These are phyloP conservation scores for Lepraria neglecta DNA, from an alignment of 495 filamentous ascomycete species.

Conservation along the genomic window DNA sequence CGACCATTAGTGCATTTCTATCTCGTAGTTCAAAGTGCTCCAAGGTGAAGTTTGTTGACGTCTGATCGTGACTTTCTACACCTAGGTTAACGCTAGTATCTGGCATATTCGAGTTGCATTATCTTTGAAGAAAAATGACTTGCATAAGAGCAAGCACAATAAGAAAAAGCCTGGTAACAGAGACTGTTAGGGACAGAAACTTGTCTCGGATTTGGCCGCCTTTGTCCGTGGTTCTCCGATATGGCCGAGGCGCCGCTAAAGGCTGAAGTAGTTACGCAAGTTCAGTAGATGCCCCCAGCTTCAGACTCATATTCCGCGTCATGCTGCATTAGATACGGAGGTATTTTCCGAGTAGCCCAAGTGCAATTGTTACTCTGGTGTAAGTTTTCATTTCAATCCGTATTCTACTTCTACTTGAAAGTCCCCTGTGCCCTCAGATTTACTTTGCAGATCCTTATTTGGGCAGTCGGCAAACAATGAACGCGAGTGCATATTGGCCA, in stretches of 20 bases:
- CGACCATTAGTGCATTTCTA: not conserved
- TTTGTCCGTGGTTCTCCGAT: not conserved
- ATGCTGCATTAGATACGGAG: conserved; percentile 7
- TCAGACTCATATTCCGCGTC: not conserved
- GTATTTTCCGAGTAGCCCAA: not conserved
- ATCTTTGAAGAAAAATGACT: conserved; percentile 8
- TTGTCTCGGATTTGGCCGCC: not conserved
- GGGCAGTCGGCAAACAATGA: conserved; percentile 8
- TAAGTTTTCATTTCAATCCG: not conserved
- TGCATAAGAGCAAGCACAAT: conserved; percentile 6
- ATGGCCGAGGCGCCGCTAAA: not conserved
- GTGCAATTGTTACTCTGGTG: not conserved
- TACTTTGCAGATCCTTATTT: not conserved
- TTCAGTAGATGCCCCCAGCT: conserved; percentile 2
- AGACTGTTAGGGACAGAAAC: not conserved
- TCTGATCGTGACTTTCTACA: not conserved
- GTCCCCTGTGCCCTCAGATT: not conserved
- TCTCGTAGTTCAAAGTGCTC: not conserved
- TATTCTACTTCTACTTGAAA: not conserved
- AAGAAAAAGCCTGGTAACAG: not conserved
- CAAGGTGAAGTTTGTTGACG: not conserved
- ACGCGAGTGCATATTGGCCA: not conserved
- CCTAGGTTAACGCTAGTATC: not conserved
- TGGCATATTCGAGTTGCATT: not conserved
- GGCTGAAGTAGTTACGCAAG: not conserved